Conservation (phyloP, 169 alveolate species). For the Eimeria sp. region DNA sequence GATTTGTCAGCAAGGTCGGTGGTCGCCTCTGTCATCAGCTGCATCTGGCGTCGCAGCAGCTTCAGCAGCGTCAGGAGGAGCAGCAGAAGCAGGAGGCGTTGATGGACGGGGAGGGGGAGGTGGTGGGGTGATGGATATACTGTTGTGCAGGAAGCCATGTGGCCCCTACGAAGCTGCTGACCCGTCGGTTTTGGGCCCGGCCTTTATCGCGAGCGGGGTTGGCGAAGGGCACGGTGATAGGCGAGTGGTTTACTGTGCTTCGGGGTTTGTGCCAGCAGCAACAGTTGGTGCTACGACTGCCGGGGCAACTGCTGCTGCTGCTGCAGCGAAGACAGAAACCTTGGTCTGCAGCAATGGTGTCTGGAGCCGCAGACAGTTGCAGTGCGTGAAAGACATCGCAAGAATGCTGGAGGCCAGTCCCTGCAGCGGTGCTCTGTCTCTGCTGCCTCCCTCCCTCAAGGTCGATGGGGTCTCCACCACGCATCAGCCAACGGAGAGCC, state of each 20-base stretch:
- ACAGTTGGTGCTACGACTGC: background rate
- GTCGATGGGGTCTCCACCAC: slow-evolving; percentile 19
- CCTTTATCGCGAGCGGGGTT: slow-evolving; percentile 56
- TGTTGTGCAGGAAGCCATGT: slow-evolving; percentile 78
- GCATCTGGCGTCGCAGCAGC: background rate
- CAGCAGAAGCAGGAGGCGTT: background rate
- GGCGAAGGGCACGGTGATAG: slow-evolving; percentile 71
- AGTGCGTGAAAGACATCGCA: slow-evolving; percentile 66
- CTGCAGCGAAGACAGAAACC: slow-evolving; percentile 30
- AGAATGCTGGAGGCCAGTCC: slow-evolving; percentile 72
- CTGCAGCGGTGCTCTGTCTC: slow-evolving; percentile 71
- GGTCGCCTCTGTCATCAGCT: slow-evolving; percentile 44
- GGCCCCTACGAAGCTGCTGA: slow-evolving; percentile 68
- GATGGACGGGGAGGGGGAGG: slow-evolving; percentile 4
- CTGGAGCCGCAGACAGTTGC: slow-evolving; percentile 68
- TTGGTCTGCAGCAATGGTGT: slow-evolving; percentile 70
- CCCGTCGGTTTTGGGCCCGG: slow-evolving; percentile 75
- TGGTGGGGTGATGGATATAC: slow-evolving; percentile 2
- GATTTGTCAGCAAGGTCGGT: slow-evolving; percentile 78
- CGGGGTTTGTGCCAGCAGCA: slow-evolving; percentile 68
- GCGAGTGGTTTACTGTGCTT: slow-evolving; percentile 61
- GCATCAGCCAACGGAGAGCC: background rate
- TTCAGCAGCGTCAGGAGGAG: background rate
- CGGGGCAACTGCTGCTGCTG: background rate
- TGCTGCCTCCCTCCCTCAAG: slow-evolving; percentile 39